Evolutionary conservation across 495 filamentous ascomycete species (phyloP), one percentile per base, ranked within the genome.

Genomic region (Penicillium subrubescens): DNA sequence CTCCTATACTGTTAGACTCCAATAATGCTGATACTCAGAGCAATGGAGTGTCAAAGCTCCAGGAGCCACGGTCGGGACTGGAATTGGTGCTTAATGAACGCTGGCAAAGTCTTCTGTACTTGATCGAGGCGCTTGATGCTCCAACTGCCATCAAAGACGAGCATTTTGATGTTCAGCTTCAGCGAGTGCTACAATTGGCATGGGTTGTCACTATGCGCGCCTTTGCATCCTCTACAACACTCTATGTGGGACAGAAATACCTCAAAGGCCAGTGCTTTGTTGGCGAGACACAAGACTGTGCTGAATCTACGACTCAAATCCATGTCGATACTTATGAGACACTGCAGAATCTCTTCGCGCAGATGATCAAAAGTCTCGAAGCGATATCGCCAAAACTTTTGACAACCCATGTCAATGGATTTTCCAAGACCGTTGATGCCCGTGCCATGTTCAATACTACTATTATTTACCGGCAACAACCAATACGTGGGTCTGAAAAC

Each of bases 221-320:
- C 6, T 71, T 71, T 56, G 35, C 37, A 2, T 41, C 52, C 2
- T 68, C 68, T 19, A 63, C 62, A 5, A 65, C 65, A 0, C 14
- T 71, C 4, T 66, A 68, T 34, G 56, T 71, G 35, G 52, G 62
- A 10, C 62, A 71, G n/a, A 19, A 63, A 3, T 71, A 65, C 27
- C 12, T 5, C 5, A 41, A 64, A 6, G 68, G 65, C 15, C 51
- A 41, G 8, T 65, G 59, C 50, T 71, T 59, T 15, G 41, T 71
- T 12, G 65, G 60, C n/a, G 62, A 59, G 52, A 39, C 44, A 25
- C 12, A 37, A 21, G 34, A 46, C 8, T 15, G 5, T 10, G 19
- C 43, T 0, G 35, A 8, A 14, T 23, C 33, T 6, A 34, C 58
- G 8, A 33, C 21, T 4, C 68, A 63, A 25, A 58, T 71, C 43